These are phyloP conservation scores for Cryptosporidium baileyi DNA, from an alignment of 169 alveolate genomes.

Conservation along the genomic window DNA sequence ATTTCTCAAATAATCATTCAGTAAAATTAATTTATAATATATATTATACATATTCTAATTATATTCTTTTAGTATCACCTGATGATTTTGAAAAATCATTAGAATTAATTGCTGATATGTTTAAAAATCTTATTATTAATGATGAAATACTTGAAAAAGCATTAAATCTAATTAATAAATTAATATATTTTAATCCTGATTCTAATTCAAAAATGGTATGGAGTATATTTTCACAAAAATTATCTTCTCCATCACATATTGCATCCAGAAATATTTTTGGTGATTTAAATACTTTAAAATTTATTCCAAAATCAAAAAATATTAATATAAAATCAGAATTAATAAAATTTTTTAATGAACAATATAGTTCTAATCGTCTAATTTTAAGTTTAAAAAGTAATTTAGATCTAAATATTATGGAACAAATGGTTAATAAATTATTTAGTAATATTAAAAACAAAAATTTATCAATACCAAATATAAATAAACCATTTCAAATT, in stretches of 20 bases:
- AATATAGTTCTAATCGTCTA: conserved; percentile 4
- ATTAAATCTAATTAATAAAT: no score
- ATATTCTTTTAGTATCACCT: not conserved
- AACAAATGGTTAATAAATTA: not conserved
- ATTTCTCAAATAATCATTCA: not conserved
- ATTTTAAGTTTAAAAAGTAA: not conserved
- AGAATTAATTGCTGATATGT: not conserved
- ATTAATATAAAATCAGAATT: not conserved
- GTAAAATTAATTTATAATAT: not conserved
- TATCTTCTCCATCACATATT: not conserved
- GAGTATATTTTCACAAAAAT: no score
- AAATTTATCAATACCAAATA: not conserved
- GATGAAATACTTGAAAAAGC: not conserved
- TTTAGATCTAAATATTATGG: not conserved
- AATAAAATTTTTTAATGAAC: not conserved
- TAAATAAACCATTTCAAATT: not conserved
- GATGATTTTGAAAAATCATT: not conserved
- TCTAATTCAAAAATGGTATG: no score
- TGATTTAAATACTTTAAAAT: not conserved
- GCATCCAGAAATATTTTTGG: not conserved
- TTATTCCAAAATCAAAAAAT: not conserved
- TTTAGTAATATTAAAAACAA: not conserved
- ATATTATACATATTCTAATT: not conserved
- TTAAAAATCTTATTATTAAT: not conserved
- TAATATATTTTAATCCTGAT: no score